Evolutionary conservation across 257 asterid genomes (phyloP).

Genomic region (Nemophila menziesii): DNA sequence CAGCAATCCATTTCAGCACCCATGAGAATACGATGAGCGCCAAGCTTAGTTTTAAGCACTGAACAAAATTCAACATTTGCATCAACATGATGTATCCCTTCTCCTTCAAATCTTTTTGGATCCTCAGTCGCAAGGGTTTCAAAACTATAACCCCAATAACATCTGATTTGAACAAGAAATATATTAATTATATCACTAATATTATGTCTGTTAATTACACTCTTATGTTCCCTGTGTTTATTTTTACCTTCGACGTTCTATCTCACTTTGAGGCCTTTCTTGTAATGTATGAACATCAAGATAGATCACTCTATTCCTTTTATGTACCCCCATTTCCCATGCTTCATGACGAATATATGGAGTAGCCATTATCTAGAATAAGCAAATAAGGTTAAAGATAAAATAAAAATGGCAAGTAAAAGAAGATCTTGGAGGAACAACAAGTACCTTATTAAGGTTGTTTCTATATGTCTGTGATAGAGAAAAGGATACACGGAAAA

Average conservation of each 20-base stretch:
- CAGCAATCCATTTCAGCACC: conserved; percentile 99
- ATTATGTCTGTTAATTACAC: too few species aligned
- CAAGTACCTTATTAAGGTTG: conserved; percentile 87
- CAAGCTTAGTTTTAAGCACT: conserved; percentile 85
- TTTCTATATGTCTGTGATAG: conserved; percentile 82
- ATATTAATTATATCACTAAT: too few species aligned
- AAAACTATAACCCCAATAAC: conserved; percentile 91
- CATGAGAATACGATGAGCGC: conserved; percentile 92
- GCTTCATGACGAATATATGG: conserved; percentile 87
- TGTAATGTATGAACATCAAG: conserved; percentile 90
- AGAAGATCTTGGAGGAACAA: conserved; percentile 15
- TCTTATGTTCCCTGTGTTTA: too few species aligned
- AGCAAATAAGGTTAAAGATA: not conserved
- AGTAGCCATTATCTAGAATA: conserved; percentile 72
- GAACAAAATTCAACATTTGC: conserved; percentile 86
- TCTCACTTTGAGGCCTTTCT: conserved; percentile 82
- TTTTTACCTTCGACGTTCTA: conserved; percentile 73
- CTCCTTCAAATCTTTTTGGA: conserved; percentile 84
- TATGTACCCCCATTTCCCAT: conserved; percentile 99
- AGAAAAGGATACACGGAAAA: conserved; percentile 16
- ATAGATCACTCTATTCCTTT: conserved; percentile 82
- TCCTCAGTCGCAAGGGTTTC: conserved; percentile 97
- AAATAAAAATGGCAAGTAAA: not conserved
- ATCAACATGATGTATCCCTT: conserved; percentile 75
- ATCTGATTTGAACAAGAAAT: conserved; percentile 25